These are phyloP conservation scores for Kazachstania sp. DNA, from an alignment of 1,139 yeast genomes.

Conservation along the genomic window DNA sequence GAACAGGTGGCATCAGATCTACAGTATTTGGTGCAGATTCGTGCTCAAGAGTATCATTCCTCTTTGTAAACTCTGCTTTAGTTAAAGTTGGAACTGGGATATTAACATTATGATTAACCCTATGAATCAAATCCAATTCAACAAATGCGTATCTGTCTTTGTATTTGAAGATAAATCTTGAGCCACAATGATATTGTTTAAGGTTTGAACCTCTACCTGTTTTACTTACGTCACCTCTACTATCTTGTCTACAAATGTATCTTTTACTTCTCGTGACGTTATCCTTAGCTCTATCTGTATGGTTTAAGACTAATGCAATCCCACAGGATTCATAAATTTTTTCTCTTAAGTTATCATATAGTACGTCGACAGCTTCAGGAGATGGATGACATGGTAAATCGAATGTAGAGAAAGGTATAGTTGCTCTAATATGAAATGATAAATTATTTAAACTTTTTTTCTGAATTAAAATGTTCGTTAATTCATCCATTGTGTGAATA, in stretches of 20 bases:
- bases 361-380: not conserved
- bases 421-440: slow-evolving; percentile 1
- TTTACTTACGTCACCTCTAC: not conserved
- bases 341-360: not conserved
- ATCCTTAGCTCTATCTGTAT: slow-evolving; percentile 3
- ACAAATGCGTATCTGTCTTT: slow-evolving; percentile 2
- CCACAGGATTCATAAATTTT: not conserved
- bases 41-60: not conserved
- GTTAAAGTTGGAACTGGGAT: not conserved
- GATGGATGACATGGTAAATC: slow-evolving; percentile 1
- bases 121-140: slow-evolving; percentile 1
- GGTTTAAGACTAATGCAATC: not conserved
- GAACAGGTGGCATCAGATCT: not conserved
- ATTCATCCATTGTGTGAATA: not conserved
- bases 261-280: slow-evolving; percentile 1
- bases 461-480: not conserved
- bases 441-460: not conserved
- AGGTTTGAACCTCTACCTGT: not conserved
- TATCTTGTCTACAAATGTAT: slow-evolving; percentile 2
- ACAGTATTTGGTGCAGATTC: no score
- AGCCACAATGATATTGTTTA: slow-evolving; percentile 1
- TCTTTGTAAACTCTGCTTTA: not conserved
- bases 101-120: not conserved
- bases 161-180: slow-evolving; percentile 2
- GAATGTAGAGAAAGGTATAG: slow-evolving; percentile 1